Evolutionary conservation across 164 flowering plant species (phyloP).

Genomic region (Liriodendron chinense): DNA sequence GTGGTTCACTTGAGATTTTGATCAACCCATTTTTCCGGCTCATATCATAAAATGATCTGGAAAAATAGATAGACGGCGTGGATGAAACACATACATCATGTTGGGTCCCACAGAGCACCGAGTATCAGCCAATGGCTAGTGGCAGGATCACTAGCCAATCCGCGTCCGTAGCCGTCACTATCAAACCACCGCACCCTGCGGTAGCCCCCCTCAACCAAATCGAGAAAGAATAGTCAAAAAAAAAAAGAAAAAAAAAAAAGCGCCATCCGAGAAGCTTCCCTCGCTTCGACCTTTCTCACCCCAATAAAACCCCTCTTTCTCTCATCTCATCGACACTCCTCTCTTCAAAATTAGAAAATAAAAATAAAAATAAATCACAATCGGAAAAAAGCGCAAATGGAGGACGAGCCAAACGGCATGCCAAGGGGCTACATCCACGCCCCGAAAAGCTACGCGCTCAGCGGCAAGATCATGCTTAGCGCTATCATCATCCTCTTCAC

Average conservation of each 20-base stretch:
- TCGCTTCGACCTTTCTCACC: neutral
- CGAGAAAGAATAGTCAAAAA: no score
- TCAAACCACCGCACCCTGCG: no score
- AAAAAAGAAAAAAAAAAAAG: neutral
- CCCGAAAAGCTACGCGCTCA: slow-evolving; percentile 26
- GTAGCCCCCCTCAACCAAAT: no score
- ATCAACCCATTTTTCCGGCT: no score
- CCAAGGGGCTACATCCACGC: neutral
- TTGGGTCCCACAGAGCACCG: no score
- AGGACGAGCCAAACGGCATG: neutral
- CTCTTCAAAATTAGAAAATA: neutral
- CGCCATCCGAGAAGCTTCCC: neutral
- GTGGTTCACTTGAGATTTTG: no score
- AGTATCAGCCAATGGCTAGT: no score
- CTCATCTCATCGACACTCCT: neutral
- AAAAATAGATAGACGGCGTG: no score
- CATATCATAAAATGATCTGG: no score
- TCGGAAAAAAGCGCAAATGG: neutral
- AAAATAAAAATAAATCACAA: neutral
- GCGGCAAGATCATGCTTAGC: slow-evolving; percentile 53
- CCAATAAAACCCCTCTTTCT: neutral
- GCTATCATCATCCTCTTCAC: slow-evolving; percentile 38
- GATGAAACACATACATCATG: no score
- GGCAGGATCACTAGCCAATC: no score
- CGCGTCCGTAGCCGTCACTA: no score